These are phyloP conservation scores for Trifolium dubium DNA, from an alignment of 306 rosid genomes.

Conservation along the genomic window DNA sequence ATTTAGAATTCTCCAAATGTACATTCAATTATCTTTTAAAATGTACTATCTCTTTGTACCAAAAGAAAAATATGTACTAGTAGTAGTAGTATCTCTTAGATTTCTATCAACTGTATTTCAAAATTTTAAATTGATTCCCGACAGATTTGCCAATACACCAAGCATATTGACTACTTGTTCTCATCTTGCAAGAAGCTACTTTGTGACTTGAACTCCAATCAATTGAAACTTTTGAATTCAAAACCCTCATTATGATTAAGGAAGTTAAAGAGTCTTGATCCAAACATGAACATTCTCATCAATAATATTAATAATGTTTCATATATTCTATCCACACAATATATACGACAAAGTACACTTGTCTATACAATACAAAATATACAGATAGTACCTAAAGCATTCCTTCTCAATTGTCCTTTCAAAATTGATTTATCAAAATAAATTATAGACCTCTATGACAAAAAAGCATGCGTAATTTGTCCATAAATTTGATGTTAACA, in stretches of 20 bases:
- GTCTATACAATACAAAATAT: conserved; percentile 35
- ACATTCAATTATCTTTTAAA: no score
- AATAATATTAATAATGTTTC: conserved; percentile 32
- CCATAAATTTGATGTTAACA: conserved; percentile 29
- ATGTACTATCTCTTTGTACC: no score
- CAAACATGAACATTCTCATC: conserved; percentile 26
- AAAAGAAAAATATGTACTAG: no score
- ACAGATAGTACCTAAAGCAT: conserved; percentile 36
- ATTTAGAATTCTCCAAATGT: no score
- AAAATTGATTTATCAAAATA: conserved; percentile 31
- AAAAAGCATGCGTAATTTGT: conserved; percentile 44
- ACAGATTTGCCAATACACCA: not conserved
- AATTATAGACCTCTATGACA: conserved; percentile 15
- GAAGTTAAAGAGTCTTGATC: conserved; percentile 36
- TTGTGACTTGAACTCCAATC: not conserved
- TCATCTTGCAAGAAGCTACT: not conserved
- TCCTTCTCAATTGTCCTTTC: conserved; percentile 32
- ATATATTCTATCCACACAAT: conserved; percentile 27
- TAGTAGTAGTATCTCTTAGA: no score
- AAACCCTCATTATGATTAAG: conserved; percentile 28
- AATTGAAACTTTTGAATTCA: conserved; percentile 4
- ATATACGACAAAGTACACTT: conserved; percentile 42
- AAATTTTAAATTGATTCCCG: not conserved
- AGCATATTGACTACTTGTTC: not conserved
- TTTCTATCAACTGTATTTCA: not conserved